A percentile compares a stretch with the other conserved stretches of the same genome.
These are phyloP conservation scores for Panaeolus cyanescens DNA, from an alignment of 768 basidiomycete species.

Conservation along the genomic window DNA sequence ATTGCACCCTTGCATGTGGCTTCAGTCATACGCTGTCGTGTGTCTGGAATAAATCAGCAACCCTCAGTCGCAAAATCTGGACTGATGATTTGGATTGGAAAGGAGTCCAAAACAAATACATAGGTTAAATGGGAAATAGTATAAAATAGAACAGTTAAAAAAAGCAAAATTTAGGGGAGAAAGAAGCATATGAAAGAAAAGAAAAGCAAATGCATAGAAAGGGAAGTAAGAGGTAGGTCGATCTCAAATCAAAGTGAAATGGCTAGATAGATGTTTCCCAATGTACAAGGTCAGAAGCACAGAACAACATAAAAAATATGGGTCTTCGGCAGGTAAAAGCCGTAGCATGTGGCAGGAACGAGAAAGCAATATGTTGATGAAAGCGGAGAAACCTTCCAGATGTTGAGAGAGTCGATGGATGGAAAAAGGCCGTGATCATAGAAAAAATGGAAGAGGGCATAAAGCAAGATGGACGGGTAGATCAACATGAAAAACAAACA, in stretches of 20 bases:
- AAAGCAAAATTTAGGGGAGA: conserved; percentile 12
- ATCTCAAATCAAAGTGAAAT: conserved; percentile 13
- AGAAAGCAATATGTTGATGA: neutral
- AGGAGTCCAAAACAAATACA: conserved; percentile 1
- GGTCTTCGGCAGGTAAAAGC: neutral
- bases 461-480: neutral
- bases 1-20: neutral
- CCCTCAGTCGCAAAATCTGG: neutral
- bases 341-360: neutral
- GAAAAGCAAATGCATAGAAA: conserved; percentile 8
- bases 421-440: neutral
- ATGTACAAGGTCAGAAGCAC: conserved; percentile 12
- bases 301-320: conserved; percentile 3
- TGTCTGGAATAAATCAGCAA: neutral
- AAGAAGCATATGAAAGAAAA: conserved; percentile 5
- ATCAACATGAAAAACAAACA: neutral
- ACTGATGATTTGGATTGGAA: neutral
- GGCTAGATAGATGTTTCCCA: conserved; percentile 6
- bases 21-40: neutral
- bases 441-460: neutral
- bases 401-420: neutral
- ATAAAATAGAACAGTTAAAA: conserved; percentile 12
- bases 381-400: neutral
- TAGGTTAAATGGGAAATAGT: conserved; percentile 11
- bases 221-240: conserved; percentile 16